Evolutionary conservation across 225 moss, liverwort and hornwort genomes (phyloP), one percentile per base, ranked within the genome.

Genomic region (Bryoerythrophyllum caledonicum): DNA sequence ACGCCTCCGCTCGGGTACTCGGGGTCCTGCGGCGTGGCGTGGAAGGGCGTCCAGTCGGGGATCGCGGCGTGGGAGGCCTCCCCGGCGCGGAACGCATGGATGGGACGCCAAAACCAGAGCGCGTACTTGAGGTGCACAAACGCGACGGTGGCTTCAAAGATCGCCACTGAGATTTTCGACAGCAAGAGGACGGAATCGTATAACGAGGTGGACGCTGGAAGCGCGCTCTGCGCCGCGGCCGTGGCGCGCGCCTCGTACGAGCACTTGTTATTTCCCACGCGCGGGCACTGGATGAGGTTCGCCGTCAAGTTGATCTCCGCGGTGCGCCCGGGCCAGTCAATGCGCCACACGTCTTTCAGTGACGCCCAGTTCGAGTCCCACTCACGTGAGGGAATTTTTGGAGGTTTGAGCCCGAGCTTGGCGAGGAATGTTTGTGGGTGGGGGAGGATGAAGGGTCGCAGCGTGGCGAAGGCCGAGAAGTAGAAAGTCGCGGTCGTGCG

Each of bases 41-140:
- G 3, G 60, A 67, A 77, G 0, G 77, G 73, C 4, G 77, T 78
- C 85, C 85, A 85, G 14, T 76, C 12, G 3, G 78, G 76, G n/a
- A 81, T 78, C 1, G 85, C 63, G 10, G 21, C 60, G 26, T 85
- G 85, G 1, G 1, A n/a, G 0, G 78, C 10, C 19, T 85, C 85
- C 4, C 85, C 81, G 0, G 12, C 43, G 32, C 41, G 72, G 26
- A 65, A 85, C 0, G 81, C 85, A 1, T 81, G 81, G 35, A 43
- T n/a, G 3, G 85, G 81, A 11, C 79, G 70, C 81, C 81, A 85
- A 49, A 78, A 85, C 81, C 78, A 81, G 40, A 32, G 64, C 8
- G 81, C 72, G 5, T 26, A 85, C 16, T 81, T 81, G 0, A 85
- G 2, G 0, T 58, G 72, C 0, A 58, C 71, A 4, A 63, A 61